Evolutionary conservation across 2,329 filamentous ascomycete species (phyloP).

Genomic region (Clarireedia monteithiana): DNA sequence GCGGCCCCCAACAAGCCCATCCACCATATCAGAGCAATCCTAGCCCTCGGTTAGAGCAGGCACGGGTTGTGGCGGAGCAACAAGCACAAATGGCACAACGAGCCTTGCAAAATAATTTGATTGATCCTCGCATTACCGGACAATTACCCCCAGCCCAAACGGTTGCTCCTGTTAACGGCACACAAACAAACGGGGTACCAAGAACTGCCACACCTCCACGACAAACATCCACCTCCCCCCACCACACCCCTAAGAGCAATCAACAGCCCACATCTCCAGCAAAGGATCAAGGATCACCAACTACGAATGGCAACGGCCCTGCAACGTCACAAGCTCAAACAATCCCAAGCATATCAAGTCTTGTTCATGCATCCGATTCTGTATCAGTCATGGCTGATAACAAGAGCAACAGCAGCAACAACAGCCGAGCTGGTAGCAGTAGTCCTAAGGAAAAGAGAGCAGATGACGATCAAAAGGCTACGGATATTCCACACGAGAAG

Average conservation of each 20-base stretch:
- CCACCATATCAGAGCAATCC: constrained; percentile 29
- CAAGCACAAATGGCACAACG: constrained; percentile 26
- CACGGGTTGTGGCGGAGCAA: constrained; percentile 29
- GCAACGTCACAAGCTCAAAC: constrained; percentile 22
- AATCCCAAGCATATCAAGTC: constrained; percentile 27
- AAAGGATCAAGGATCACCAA: neutral
- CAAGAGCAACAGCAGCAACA: constrained; percentile 26
- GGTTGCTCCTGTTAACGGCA: constrained; percentile 16
- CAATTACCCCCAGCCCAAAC: constrained; percentile 3
- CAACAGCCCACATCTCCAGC: constrained; percentile 14
- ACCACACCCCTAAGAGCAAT: constrained; percentile 8
- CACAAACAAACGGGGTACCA: constrained; percentile 12
- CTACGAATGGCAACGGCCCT: constrained; percentile 4
- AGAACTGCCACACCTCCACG: constrained; percentile 22
- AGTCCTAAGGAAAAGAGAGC: constrained; percentile 20
- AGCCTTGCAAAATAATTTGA: constrained; percentile 20
- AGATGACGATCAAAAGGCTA: constrained; percentile 32
- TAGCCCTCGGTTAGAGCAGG: constrained; percentile 34
- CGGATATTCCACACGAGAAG: constrained; percentile 48
- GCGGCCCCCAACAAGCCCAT: constrained; percentile 10
- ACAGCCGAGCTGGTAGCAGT: constrained; percentile 21
- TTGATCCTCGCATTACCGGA: constrained; percentile 18
- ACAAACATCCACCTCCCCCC: neutral
- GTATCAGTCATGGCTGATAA: constrained; percentile 24
- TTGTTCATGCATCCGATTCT: constrained; percentile 26